Evolutionary conservation across 2,329 filamentous ascomycete species (phyloP).

Genomic region (Nothophaeocryptopus gaeumannii): DNA sequence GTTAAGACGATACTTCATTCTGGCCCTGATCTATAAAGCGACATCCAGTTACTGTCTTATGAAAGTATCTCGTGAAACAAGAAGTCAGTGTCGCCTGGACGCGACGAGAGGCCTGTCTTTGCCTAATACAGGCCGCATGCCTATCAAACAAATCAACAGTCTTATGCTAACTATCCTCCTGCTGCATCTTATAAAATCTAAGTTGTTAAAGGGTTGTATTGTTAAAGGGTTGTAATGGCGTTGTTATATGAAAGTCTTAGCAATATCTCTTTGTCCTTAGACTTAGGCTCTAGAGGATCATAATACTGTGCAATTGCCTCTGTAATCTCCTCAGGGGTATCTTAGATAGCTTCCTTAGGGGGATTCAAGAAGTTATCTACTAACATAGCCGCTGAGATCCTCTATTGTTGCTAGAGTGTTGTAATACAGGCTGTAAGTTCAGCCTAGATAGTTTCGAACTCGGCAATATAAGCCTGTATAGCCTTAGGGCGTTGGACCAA

Average conservation of each 20-base stretch:
- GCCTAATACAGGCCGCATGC: too few species aligned
- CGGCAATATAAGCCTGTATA: too few species aligned
- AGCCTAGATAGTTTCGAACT: too few species aligned
- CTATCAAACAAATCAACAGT: too few species aligned
- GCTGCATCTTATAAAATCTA: conserved; percentile 2
- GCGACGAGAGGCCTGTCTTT: too few species aligned
- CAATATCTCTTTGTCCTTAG: neutral
- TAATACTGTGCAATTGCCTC: neutral
- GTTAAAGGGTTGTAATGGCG: too few species aligned
- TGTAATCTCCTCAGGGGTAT: neutral
- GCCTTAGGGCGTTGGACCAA: neutral
- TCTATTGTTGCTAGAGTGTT: conserved; percentile 1
- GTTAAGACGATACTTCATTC: neutral
- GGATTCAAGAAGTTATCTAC: conserved; percentile 10
- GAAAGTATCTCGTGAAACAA: neutral
- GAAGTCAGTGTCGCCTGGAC: too few species aligned
- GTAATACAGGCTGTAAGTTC: neutral
- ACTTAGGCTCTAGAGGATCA: neutral
- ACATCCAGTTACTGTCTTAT: neutral
- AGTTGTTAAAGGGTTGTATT: neutral
- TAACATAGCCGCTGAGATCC: neutral
- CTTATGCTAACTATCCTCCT: conserved; percentile 3
- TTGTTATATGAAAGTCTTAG: too few species aligned
- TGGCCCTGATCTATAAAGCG: neutral
- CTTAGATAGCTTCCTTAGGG: conserved; percentile 2